Base-by-base conservation (phyloP, 805 yeast genomes). In the Danielia reshetovae region DNA sequence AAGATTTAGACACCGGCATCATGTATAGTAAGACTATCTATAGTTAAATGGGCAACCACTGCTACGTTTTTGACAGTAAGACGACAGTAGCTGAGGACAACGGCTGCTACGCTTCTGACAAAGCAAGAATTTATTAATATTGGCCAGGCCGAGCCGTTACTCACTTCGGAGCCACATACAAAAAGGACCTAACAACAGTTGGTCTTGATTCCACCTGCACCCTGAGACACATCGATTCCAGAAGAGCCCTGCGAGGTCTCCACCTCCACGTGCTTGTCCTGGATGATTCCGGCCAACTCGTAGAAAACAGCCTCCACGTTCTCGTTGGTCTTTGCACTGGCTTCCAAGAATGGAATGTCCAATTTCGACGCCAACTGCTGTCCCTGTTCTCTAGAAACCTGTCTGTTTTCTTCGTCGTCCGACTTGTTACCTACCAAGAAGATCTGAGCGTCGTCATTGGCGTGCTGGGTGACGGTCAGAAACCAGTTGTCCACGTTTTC, bases 361-460 rank as follows among this genome's bases (percentile, higher is more conserved):
- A 93, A 73, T 60, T 84, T 94, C 39, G 79, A 74, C 18, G 97
- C 97, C 46, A 93, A 70, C 14, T 76, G 78, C 57, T 84, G 86
- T 53, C 97, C 99, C 62, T 90, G 95, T 55, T 90, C 96, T 38
- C 76, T 72, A 16, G 89, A 70, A 9, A 93, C 95, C 38, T 83
- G 89, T 63, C 98, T 81, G 48, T 84, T 76, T 42, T 81, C 90
- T 34, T 74, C 80, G 65, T 89, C 93, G 55, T 93, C 99, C 59
- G 85, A 81, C 71, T 93, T 93, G 73, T 93, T 93, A 45, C 97
- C 99, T 11, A 93, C 97, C 48, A 93, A 71, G 55, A 90, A 81
- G 55, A 93, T 72, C 62, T 88, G 95, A 10, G 96, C 96, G 55
- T 89, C 96, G 46, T 89, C 97, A 51, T 83, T 85, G 26, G 97